phyloP scores from a whole-genome alignment of 2,329 filamentous ascomycete species.

The Trichophaea hybrida region DNA sequence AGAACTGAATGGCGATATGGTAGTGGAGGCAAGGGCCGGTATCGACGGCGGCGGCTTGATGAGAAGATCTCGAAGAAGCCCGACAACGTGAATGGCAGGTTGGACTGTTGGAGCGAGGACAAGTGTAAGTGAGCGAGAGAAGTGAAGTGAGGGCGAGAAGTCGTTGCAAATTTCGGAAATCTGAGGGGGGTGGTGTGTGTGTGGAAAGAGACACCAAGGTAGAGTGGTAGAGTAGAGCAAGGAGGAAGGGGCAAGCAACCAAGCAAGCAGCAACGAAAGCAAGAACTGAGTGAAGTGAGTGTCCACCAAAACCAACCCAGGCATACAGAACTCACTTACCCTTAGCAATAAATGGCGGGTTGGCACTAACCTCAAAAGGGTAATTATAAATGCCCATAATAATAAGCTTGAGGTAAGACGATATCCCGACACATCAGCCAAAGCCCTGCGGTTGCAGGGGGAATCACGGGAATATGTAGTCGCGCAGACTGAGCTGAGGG shows the following conservation, averaged over 20 bases:
- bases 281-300: background rate
- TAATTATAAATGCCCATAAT: background rate
- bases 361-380: background rate
- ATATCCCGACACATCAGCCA: background rate
- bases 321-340: background rate
- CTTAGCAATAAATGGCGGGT: background rate
- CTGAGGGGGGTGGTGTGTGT: background rate
- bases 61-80: conserved; percentile 9
- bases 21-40: conserved; percentile 8
- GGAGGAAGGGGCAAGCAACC: background rate
- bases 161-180: background rate
- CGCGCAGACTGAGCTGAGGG: too few relatives aligned
- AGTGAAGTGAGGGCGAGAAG: conserved; percentile 11
- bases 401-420: background rate
- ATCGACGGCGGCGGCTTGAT: conserved; percentile 11
- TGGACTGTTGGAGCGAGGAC: conserved; percentile 9
- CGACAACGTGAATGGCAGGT: conserved; percentile 10
- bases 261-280: background rate
- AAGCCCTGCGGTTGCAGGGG: background rate
- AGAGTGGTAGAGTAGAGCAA: background rate
- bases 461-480: background rate
- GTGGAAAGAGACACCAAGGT: background rate
- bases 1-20: conserved; percentile 9
- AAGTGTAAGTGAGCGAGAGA: conserved; percentile 6
- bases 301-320: conserved; percentile 1